A percentile compares a stretch with the other conserved stretches of the same genome.
These are phyloP conservation scores for Tylopilus cervinicoccineus DNA, from an alignment of 768 basidiomycete genomes.

Conservation along the genomic window DNA sequence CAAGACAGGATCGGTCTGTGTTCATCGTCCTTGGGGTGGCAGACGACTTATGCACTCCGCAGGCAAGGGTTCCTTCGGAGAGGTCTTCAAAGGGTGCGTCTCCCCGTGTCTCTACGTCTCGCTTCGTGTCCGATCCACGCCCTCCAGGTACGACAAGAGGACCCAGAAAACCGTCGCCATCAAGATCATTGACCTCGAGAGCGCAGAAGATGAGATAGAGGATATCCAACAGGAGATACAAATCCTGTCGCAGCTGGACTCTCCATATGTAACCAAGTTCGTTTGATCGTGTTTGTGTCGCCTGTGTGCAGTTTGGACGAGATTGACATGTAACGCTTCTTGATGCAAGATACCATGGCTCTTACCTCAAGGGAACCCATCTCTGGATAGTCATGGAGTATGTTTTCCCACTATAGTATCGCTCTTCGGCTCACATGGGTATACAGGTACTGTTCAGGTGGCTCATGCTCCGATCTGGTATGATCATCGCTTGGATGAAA, in stretches of 20 bases:
- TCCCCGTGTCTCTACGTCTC: constrained; percentile 8
- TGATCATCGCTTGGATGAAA: constrained; percentile 24
- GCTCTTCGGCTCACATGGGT: constrained; percentile 8
- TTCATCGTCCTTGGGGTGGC: constrained; percentile 7
- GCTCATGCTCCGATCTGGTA: constrained; percentile 96
- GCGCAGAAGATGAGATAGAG: constrained; percentile 99
- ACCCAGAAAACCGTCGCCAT: constrained; percentile 98
- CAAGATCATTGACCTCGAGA: constrained; percentile 99
- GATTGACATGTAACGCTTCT: constrained; percentile 29
- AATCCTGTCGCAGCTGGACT: constrained; percentile 94
- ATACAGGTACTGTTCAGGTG: constrained; percentile 90
- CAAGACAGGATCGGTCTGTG: constrained; percentile 91
- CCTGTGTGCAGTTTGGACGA: constrained; percentile 28
- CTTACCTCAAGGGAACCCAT: constrained; percentile 90
- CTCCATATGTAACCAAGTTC: constrained; percentile 92
- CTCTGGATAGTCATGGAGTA: constrained; percentile 99
- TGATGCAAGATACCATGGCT: constrained; percentile 81
- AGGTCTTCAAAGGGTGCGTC: constrained; percentile 95
- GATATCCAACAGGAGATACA: constrained; percentile 99
- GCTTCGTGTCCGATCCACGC: not conserved
- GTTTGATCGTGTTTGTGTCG: constrained; percentile 33
- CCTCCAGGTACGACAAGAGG: constrained; percentile 84
- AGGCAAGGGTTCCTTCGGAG: constrained; percentile 99
- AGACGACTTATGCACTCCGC: constrained; percentile 14
- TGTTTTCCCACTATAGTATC: constrained; percentile 24